phyloP scores from a whole-genome alignment of 1,284 basidiomycete genomes.

The Athelia sp. region DNA sequence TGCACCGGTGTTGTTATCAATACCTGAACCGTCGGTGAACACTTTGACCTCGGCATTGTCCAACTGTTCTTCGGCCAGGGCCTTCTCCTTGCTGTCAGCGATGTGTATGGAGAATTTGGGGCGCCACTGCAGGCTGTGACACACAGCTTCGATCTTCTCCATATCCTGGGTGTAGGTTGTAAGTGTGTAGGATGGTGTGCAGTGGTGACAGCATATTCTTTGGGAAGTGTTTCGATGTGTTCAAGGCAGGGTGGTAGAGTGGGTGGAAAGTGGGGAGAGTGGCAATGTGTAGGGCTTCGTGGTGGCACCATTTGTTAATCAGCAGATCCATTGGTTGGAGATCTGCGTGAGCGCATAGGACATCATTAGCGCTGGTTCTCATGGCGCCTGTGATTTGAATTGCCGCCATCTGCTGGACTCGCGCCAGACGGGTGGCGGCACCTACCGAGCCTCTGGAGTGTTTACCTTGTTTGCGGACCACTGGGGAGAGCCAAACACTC shows the following conservation, averaged over 20 bases:
- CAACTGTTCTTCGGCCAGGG: conserved; percentile 1
- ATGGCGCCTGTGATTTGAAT: background rate
- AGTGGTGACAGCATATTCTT: conserved; percentile 11
- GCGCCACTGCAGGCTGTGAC: background rate
- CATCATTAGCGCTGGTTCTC: background rate
- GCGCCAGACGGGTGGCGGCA: background rate
- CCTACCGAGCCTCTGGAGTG: background rate
- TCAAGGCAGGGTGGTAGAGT: conserved; percentile 11
- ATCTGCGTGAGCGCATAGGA: conserved; percentile 14
- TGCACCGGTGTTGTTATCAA: conserved; percentile 19
- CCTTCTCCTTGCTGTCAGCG: conserved; percentile 3
- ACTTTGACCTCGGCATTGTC: conserved; percentile 16
- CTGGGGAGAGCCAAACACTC: background rate
- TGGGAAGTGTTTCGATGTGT: conserved; percentile 7
- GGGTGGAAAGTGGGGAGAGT: conserved; percentile 29
- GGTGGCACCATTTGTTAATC: conserved; percentile 19
- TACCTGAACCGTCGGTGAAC: conserved; percentile 25
- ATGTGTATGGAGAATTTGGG: conserved; percentile 2
- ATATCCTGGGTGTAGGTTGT: conserved; percentile 9
- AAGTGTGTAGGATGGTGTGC: conserved; percentile 14
- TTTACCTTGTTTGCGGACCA: background rate
- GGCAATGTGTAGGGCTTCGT: conserved; percentile 22
- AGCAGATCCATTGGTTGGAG: conserved; percentile 25
- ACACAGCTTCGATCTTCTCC: conserved; percentile 9
- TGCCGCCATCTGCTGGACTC: background rate